Percentiles rank a stretch among this genome's conserved stretches.
Conservation (phyloP, 129 eudicot species). For the Apium graveolens region DNA sequence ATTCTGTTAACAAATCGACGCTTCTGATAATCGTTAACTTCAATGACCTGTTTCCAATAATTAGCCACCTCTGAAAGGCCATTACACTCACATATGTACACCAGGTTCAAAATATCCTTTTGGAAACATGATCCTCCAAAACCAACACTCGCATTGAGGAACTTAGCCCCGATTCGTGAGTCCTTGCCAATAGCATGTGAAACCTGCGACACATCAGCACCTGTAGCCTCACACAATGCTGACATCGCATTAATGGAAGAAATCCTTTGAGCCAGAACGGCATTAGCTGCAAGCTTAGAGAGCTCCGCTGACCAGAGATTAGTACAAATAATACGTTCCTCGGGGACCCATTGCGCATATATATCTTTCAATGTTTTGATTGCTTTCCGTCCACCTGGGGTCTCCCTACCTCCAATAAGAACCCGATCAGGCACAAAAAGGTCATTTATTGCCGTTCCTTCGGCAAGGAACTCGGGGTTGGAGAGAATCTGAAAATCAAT, state of each 20-base stretch:
- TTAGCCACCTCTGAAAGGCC: slow-evolving; percentile 61
- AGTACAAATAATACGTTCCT: slow-evolving; percentile 50
- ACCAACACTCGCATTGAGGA: slow-evolving; percentile 55
- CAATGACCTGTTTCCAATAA: slow-evolving; percentile 58
- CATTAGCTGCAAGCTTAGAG: slow-evolving; percentile 65
- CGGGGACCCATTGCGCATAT: slow-evolving; percentile 60
- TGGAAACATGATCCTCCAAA: slow-evolving; percentile 63
- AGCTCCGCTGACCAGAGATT: slow-evolving; percentile 70
- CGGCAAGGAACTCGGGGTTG: slow-evolving; percentile 59
- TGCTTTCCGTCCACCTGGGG: slow-evolving; percentile 47
- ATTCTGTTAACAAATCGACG: slow-evolving; percentile 46
- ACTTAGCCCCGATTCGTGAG: slow-evolving; percentile 50
- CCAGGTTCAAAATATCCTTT: slow-evolving; percentile 55
- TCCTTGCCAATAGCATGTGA: slow-evolving; percentile 52
- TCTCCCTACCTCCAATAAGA: slow-evolving; percentile 58
- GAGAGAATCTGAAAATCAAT: slow-evolving; percentile 50
- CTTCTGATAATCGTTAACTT: slow-evolving; percentile 55
- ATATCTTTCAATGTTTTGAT: slow-evolving; percentile 34
- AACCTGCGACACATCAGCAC: slow-evolving; percentile 52
- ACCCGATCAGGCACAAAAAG: slow-evolving; percentile 59
- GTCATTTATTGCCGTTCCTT: slow-evolving; percentile 52
- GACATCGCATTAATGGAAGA: slow-evolving; percentile 65
- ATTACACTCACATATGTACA: slow-evolving; percentile 56
- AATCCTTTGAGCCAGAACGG: slow-evolving; percentile 56
- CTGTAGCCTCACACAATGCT: slow-evolving; percentile 60